Conservation (phyloP, 2,329 filamentous ascomycete species). For the Stachybotrys chlorohalonatus region DNA sequence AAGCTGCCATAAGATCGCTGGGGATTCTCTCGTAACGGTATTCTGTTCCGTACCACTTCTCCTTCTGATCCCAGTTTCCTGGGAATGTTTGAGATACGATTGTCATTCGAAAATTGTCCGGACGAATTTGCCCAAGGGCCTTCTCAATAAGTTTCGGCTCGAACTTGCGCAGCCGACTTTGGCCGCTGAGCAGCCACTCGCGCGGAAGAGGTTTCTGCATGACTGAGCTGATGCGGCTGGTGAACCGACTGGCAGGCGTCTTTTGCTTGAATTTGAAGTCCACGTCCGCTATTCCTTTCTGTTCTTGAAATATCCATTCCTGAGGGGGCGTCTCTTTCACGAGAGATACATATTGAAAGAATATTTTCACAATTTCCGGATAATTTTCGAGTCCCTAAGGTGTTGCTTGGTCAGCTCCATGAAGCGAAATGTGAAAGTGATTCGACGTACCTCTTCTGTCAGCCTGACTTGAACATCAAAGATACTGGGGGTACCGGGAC, state of each 20-base stretch:
- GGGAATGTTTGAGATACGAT: slow-evolving; percentile 78
- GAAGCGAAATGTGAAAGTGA: not conserved
- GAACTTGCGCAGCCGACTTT: slow-evolving; percentile 69
- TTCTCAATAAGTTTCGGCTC: slow-evolving; percentile 67
- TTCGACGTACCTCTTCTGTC: slow-evolving; percentile 60
- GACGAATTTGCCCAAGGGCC: slow-evolving; percentile 63
- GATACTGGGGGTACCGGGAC: slow-evolving; percentile 65
- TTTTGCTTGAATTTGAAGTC: slow-evolving; percentile 96
- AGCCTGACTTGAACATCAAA: slow-evolving; percentile 73
- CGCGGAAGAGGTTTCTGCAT: slow-evolving; percentile 90
- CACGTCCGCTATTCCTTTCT: slow-evolving; percentile 82
- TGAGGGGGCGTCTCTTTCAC: slow-evolving; percentile 72
- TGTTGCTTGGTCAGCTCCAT: not conserved
- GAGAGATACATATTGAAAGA: slow-evolving; percentile 89
- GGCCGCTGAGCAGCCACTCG: slow-evolving; percentile 79
- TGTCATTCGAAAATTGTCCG: slow-evolving; percentile 83
- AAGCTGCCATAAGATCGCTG: slow-evolving; percentile 60
- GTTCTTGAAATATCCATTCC: slow-evolving; percentile 90
- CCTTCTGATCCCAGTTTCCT: slow-evolving; percentile 75
- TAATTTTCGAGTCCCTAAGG: slow-evolving; percentile 63
- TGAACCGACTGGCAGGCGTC: slow-evolving; percentile 79
- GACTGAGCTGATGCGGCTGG: slow-evolving; percentile 70
- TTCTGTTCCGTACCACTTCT: slow-evolving; percentile 97
- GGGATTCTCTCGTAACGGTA: slow-evolving; percentile 79
- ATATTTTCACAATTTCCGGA: slow-evolving; percentile 68